phyloP scores from a whole-genome alignment of 352 stramenopile species.

The Globisporangium emineosum region DNA sequence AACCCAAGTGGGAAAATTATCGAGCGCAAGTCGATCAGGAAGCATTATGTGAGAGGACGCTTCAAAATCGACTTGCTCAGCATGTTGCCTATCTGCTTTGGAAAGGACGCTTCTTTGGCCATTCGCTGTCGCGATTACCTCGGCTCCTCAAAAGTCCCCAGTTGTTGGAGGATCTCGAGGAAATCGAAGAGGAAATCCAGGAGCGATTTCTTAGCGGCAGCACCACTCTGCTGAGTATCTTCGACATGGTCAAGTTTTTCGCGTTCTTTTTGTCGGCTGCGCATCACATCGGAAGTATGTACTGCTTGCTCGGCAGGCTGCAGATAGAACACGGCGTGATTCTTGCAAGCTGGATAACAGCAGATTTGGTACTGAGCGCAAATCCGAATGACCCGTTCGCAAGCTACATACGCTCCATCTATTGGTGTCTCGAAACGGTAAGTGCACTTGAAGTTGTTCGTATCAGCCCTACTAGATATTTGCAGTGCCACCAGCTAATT shows the following conservation, averaged over 20 bases:
- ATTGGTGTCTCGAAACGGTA: background rate
- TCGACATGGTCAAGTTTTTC: conserved; percentile 1
- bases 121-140: background rate
- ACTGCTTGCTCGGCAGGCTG: conserved; percentile 1
- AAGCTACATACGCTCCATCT: background rate
- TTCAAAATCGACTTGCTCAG: conserved; percentile 2
- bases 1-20: background rate
- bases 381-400: background rate
- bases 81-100: background rate
- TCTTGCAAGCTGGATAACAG: background rate
- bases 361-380: background rate
- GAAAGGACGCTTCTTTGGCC: background rate
- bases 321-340: background rate
- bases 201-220: conserved; percentile 1
- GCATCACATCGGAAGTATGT: background rate
- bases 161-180: background rate
- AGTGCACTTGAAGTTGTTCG: background rate
- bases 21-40: background rate
- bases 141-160: background rate
- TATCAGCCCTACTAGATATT: background rate
- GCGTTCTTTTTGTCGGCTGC: background rate
- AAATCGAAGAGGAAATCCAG: conserved; percentile 7
- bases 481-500: background rate
- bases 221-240: background rate
- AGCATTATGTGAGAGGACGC: background rate